Evolutionary conservation across 176 grass and related monocot species (phyloP).

Genomic region (Puya raimondii): DNA sequence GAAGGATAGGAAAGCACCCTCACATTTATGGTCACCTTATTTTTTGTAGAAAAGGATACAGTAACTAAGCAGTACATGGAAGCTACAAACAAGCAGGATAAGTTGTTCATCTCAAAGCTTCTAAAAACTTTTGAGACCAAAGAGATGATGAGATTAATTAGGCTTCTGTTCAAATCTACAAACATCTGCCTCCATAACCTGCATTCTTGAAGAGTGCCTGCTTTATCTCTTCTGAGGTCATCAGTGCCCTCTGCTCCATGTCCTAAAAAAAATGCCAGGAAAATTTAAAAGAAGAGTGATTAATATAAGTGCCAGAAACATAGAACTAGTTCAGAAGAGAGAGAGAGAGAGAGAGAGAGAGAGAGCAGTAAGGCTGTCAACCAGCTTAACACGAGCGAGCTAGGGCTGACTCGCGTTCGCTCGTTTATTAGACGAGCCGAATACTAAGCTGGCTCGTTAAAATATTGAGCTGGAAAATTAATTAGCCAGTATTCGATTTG

Average conservation of each 20-base stretch:
- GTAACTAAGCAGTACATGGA: too few species aligned
- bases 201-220: constrained; percentile 87
- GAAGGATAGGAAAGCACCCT: background rate
- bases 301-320: background rate
- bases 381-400: too few species aligned
- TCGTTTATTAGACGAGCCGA: too few species aligned
- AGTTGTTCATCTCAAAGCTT: background rate
- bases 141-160: too few species aligned
- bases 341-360: too few species aligned
- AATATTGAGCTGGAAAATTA: too few species aligned
- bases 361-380: too few species aligned
- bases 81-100: background rate
- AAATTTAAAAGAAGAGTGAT: background rate
- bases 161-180: constrained; percentile 39
- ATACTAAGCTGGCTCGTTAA: too few species aligned
- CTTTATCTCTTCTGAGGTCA: constrained; percentile 67
- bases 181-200: constrained; percentile 80
- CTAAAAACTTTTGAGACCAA: background rate
- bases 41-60: too few species aligned
- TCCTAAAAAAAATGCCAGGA: constrained; percentile 8
- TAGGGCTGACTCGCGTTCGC: too few species aligned
- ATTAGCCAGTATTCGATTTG: too few species aligned
- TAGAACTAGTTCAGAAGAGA: background rate
- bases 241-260: constrained; percentile 50
- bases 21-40: too few species aligned